Evolutionary conservation across 129 eudicot species (phyloP), one percentile per base, ranked within the genome.

Genomic region (Gnaphalium uliginosum): DNA sequence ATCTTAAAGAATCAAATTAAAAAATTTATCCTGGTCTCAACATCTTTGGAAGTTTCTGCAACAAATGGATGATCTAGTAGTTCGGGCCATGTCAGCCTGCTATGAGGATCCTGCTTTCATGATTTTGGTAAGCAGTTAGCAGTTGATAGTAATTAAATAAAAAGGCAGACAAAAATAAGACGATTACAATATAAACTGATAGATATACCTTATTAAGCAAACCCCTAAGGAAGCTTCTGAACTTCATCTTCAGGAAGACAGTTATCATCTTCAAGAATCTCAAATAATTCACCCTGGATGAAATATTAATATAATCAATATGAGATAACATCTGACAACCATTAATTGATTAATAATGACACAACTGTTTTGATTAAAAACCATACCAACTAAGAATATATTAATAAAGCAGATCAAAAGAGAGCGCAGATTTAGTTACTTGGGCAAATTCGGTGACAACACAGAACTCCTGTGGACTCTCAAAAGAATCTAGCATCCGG

Each of bases 1-100:
- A 37, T 19, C 25, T n/a, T 15, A 41, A 68, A 73, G 5, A 33
- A 26, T 35, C 37, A 30, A 24, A 27, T 7, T 30, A 8, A 57
- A 21, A 29, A 14, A 22, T 33, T 32, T 81, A 83, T 89, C 88
- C 83, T 86, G 62, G 90, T 85, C 67, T 87, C 85, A 72, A 88
- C 25, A 78, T 90, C 92, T 69, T 83, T 86, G 14, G 77, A 41
- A 72, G 85, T 78, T 78, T 91, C 96, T 73, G 73, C 83, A 73
- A 95, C 90, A 84, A 95, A 95, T 54, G 99, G 93, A 82, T 95
- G 98, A 18, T 90, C 91, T 79, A 94, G 98, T 71, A 94, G 97
- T 58, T 88, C 85, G 69, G 98, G 98, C 98, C 98, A 94, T 46
- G 96, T 82, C 76, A 94, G 84, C 81, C 98, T 85, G 78, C 83